These are phyloP conservation scores for Penicillium sp. DNA, from an alignment of 2,329 filamentous ascomycete species.

Conservation along the genomic window DNA sequence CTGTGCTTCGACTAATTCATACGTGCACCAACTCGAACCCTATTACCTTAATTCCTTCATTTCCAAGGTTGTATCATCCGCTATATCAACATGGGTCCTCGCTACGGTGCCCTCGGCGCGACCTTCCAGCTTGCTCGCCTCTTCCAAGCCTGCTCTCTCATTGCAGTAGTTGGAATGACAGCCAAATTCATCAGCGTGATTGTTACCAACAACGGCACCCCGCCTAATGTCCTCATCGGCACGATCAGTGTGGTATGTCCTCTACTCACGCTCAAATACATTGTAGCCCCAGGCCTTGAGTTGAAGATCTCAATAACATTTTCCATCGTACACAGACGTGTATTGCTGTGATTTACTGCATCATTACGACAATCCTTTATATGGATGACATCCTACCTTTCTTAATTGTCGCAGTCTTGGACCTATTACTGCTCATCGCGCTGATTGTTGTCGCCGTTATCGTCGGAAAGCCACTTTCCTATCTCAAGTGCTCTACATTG, in stretches of 20 bases:
- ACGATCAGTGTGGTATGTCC: slow-evolving; percentile 75
- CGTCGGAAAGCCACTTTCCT: slow-evolving; percentile 77
- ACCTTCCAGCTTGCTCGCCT: slow-evolving; percentile 75
- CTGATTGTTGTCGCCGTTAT: slow-evolving; percentile 75
- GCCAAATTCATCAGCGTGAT: slow-evolving; percentile 82
- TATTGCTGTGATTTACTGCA: slow-evolving; percentile 76
- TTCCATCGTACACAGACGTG: slow-evolving; percentile 59
- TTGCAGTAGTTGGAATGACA: slow-evolving; percentile 76
- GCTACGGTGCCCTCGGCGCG: slow-evolving; percentile 72
- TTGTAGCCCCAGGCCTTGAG: not conserved
- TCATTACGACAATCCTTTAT: slow-evolving; percentile 80
- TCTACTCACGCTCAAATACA: not conserved
- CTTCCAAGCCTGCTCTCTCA: slow-evolving; percentile 70
- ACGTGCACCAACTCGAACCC: not conserved
- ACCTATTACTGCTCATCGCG: slow-evolving; percentile 71
- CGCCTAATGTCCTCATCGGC: slow-evolving; percentile 73
- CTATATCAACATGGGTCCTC: slow-evolving; percentile 25
- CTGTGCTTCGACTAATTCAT: not conserved
- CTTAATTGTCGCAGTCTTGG: slow-evolving; percentile 66
- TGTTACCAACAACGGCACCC: slow-evolving; percentile 63
- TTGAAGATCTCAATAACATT: slow-evolving; percentile 20
- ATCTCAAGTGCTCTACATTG: slow-evolving; percentile 69
- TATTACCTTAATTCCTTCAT: not conserved
- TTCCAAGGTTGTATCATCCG: too few species aligned
- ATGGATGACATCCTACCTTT: slow-evolving; percentile 75